These are phyloP conservation scores for Trichoderma sp. DNA, from an alignment of 2,329 filamentous ascomycete genomes.

Conservation along the genomic window DNA sequence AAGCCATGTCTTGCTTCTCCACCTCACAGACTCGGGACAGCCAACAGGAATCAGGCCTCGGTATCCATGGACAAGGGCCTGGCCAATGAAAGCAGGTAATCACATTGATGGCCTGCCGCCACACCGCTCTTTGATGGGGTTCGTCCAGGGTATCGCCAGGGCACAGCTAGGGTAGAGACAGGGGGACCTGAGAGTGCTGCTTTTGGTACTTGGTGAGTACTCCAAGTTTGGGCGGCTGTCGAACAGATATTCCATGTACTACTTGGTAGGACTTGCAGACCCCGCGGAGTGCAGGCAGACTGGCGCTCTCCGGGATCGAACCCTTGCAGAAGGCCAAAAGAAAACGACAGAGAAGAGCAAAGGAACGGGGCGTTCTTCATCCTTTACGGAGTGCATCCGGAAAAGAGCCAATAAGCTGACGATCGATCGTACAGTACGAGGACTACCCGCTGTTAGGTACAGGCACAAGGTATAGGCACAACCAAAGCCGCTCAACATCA, in stretches of 20 bases:
- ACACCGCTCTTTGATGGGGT: slow-evolving; percentile 20
- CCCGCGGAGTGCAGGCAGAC: background rate
- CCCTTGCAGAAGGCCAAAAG: slow-evolving; percentile 4
- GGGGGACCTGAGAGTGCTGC: background rate
- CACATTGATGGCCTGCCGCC: slow-evolving; percentile 6
- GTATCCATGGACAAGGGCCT: background rate
- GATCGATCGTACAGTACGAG: slow-evolving; percentile 5
- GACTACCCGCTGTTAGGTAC: background rate
- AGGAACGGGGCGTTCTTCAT: background rate
- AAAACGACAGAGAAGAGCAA: background rate
- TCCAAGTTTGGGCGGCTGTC: background rate
- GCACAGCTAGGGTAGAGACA: background rate
- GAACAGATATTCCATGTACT: background rate
- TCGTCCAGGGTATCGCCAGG: slow-evolving; percentile 1
- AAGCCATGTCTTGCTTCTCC: slow-evolving; percentile 6
- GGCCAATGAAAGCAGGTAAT: background rate
- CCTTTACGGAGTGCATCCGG: background rate
- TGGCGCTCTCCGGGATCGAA: background rate
- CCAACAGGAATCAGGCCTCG: slow-evolving; percentile 5
- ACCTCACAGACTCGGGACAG: slow-evolving; percentile 4
- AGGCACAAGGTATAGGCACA: background rate
- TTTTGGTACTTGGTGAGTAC: background rate
- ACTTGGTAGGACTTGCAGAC: background rate
- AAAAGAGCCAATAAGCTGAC: slow-evolving; percentile 12
- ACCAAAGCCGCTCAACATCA: background rate